Evolutionary conservation across 805 yeast species (phyloP), one percentile per base, ranked within the genome.

Genomic region (Peterozyma toletana): DNA sequence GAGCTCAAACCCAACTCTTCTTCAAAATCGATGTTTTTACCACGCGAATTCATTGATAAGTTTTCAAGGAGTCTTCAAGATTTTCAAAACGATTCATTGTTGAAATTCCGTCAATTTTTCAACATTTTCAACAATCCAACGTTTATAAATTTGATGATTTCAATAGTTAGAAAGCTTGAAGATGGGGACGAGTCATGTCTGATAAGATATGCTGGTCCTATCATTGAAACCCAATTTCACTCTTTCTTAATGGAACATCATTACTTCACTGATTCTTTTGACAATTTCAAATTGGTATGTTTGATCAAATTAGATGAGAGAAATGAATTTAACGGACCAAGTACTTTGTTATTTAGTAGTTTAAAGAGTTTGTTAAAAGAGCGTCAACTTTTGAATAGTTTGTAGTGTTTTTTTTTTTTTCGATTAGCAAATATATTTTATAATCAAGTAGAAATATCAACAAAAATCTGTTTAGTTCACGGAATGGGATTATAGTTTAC

Each of bases 71-170:
- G 40, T 13, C 39, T 37, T 15, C 33, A 40, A 29, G 47, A 44
- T 15, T 30, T 37, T 14, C 17, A 37, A 13, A 30, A 39, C 27
- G 41, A 37, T 11, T 9, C 29, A 17, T 40, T 29, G 30, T 44
- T 44, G 37, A 39, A 29, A 11, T 31, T 31, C 15, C 5, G 56
- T 38, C 49, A 49, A 38, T 51, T 48, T 9, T 65, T 57, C 49
- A 70, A 71, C 41, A 35, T 78, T 1, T 73, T 76, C 50, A 67
- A 71, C 40, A 62, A 73, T n/a, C 81, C 84, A 3, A 66, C 75
- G 3, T 77, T 75, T 58, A 60, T 73, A 0, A 66, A 63, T 11
- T 48, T 73, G 5, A 58, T 71, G 11, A 68, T 79, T 0, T 64
- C 63, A 21, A 59, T 71, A 2, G 53, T 78, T 2, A 62, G 79